Evolutionary conservation across 305 asterid genomes (phyloP), one percentile per base, ranked within the genome.

Genomic region (Fraxinus velutina): DNA sequence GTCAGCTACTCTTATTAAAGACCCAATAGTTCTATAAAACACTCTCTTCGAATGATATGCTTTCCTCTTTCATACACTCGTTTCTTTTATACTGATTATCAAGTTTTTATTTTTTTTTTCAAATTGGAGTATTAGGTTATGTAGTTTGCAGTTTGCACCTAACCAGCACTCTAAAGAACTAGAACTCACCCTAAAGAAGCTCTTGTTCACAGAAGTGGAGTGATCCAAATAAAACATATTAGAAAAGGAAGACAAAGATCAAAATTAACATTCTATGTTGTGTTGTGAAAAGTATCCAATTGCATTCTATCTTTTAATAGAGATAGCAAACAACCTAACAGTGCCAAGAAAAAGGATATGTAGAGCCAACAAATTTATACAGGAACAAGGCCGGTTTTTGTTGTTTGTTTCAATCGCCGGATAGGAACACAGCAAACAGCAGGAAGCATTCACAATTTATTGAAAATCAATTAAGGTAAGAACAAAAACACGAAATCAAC

Each of bases 401-500:
- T 47, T 55, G 10, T n/a, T 19, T 19, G 3, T 17, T 17, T 55
- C 66, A 55, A 55, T 55, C 10, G 24, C 66, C 22, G 27, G 30
- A 21, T 60, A 6, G 12, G 70, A 2, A 34, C 75, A 32, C 66
- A 68, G 15, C 64, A n/a, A 52, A 52, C 7, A n/a, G 22, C 64
- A 64, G 44, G 24, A 78, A 75, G 70, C 80, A 71, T 62, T 66
- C 21, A 47, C 75, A 68, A 3, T 62, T 30, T 75, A 57, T 74
- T 3, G 74, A 50, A 85, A 83, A 66, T 73, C 22, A 52, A 52
- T 71, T 72, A 83, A 66, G 71, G 76, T 83, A 66, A 71, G 70
- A 78, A 50, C n/a, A 60, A 80, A 68, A 36, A 55, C 8, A 34
- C 34, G 36, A 74, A 79, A 75, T 71, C 82, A 64, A 66, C 78